Conservation (phyloP, 2,329 filamentous ascomycete genomes). For the Cladophialophora immunda region DNA sequence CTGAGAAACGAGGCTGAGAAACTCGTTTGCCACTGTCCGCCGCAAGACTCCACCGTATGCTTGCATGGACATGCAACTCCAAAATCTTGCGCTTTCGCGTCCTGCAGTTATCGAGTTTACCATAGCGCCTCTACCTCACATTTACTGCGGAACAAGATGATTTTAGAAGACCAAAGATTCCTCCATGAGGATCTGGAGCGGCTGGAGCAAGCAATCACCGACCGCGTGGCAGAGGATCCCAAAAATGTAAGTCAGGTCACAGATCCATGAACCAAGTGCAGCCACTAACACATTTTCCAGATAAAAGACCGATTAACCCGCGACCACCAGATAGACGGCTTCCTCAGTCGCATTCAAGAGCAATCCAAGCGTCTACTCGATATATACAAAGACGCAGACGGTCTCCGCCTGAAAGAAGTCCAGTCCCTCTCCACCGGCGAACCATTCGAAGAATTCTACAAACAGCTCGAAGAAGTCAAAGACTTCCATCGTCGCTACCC, state of each 20-base stretch:
- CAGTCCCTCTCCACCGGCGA: constrained; percentile 85
- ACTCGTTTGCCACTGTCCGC: background rate
- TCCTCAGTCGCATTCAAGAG: constrained; percentile 84
- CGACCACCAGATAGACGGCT: constrained; percentile 89
- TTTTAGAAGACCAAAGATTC: constrained; percentile 91
- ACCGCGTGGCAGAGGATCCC: constrained; percentile 87
- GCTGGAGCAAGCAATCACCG: constrained; percentile 90
- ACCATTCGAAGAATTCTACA: constrained; percentile 90
- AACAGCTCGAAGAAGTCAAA: constrained; percentile 80
- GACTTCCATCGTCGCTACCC: constrained; percentile 90
- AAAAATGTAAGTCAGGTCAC: constrained; percentile 72
- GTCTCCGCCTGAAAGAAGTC: constrained; percentile 77
- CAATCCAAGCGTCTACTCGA: constrained; percentile 82
- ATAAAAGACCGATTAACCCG: constrained; percentile 87
- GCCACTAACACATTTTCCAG: constrained; percentile 53
- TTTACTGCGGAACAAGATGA: constrained; percentile 60
- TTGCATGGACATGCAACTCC: background rate
- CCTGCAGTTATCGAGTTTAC: too few relatives aligned
- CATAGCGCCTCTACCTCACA: background rate
- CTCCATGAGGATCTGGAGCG: constrained; percentile 97
- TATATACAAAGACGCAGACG: constrained; percentile 83
- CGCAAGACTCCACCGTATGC: constrained; percentile 13
- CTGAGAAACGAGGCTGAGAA: background rate
- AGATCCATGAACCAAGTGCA: background rate
- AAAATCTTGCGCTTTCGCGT: constrained; percentile 6